Conservation (phyloP, 2,329 filamentous ascomycete species). For the Nothopassalora personata region DNA sequence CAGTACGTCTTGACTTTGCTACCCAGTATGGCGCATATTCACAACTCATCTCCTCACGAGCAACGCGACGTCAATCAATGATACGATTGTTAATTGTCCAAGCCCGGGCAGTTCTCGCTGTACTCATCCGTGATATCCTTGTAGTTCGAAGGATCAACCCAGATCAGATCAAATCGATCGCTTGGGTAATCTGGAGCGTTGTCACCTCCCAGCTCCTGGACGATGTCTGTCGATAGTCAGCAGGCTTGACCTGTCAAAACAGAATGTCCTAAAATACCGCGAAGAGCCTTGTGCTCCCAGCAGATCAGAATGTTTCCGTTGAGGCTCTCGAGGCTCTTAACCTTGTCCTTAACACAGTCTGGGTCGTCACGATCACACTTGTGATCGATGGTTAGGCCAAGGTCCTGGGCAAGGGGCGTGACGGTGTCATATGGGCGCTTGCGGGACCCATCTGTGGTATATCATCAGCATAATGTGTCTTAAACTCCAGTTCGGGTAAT, state of each 20-base stretch:
- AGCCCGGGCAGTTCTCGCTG: conserved; percentile 51
- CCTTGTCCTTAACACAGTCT: conserved; percentile 49
- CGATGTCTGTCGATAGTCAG: conserved; percentile 45
- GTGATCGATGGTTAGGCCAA: conserved; percentile 52
- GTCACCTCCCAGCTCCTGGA: conserved; percentile 47
- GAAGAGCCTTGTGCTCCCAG: conserved; percentile 51
- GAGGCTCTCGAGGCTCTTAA: conserved; percentile 43
- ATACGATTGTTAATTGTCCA: conserved; percentile 37
- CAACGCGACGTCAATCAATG: neutral
- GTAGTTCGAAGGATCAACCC: conserved; percentile 52
- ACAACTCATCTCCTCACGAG: neutral
- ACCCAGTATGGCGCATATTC: neutral
- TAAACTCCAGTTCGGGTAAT: neutral
- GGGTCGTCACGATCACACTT: conserved; percentile 54
- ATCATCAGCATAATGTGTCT: neutral
- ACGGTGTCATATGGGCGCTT: conserved; percentile 55
- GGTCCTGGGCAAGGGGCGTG: conserved; percentile 50
- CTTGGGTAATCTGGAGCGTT: conserved; percentile 48
- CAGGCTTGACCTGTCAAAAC: neutral
- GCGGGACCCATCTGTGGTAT: conserved; percentile 44
- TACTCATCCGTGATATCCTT: conserved; percentile 40
- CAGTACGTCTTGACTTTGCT: neutral
- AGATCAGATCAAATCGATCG: conserved; percentile 50
- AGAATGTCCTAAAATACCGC: neutral
- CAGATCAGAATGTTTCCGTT: conserved; percentile 56